phyloP scores from a whole-genome alignment of 1,284 basidiomycete genomes.

The Microbotryum lychnidis-dioicae region DNA sequence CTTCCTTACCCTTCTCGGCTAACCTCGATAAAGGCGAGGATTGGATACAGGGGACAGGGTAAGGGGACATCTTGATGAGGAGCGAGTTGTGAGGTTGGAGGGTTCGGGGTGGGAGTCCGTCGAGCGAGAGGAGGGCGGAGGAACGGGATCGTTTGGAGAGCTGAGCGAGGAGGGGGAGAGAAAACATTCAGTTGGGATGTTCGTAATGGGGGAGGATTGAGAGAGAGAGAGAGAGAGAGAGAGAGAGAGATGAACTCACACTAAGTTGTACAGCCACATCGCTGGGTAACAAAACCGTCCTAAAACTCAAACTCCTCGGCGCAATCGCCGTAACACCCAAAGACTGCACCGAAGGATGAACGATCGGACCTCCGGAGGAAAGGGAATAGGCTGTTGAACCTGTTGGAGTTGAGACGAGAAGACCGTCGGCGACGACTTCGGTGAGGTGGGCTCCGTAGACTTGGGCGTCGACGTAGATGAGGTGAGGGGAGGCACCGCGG shows the following conservation, averaged over 20 bases:
- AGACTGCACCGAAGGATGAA: conserved; percentile 83
- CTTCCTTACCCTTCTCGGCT: conserved; percentile 45
- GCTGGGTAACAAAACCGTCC: conserved; percentile 78
- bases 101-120: conserved; percentile 73
- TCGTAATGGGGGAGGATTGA: conserved; percentile 37
- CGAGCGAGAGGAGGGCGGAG: conserved; percentile 82
- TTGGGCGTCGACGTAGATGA: conserved; percentile 88
- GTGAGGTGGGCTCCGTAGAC: conserved; percentile 95
- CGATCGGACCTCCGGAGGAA: conserved; percentile 90
- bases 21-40: conserved; percentile 43
- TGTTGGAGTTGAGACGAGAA: conserved; percentile 91
- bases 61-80: conserved; percentile 72
- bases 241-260: conserved; percentile 46
- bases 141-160: conserved; percentile 77
- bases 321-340: conserved; percentile 91
- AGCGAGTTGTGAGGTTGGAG: conserved; percentile 77
- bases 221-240: conserved; percentile 5
- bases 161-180: conserved; percentile 43
- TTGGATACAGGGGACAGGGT: conserved; percentile 79
- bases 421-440: conserved; percentile 86
- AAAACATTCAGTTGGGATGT: conserved; percentile 59
- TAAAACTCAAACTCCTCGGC: conserved; percentile 83
- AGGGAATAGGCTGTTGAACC: conserved; percentile 96
- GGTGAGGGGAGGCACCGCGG: conserved; percentile 79
- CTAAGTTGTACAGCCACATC: conserved; percentile 72